A percentile compares a stretch with the other conserved stretches of the same genome.
These are phyloP conservation scores for Tulasnella sp. DNA, from an alignment of 768 basidiomycete species.

Conservation along the genomic window DNA sequence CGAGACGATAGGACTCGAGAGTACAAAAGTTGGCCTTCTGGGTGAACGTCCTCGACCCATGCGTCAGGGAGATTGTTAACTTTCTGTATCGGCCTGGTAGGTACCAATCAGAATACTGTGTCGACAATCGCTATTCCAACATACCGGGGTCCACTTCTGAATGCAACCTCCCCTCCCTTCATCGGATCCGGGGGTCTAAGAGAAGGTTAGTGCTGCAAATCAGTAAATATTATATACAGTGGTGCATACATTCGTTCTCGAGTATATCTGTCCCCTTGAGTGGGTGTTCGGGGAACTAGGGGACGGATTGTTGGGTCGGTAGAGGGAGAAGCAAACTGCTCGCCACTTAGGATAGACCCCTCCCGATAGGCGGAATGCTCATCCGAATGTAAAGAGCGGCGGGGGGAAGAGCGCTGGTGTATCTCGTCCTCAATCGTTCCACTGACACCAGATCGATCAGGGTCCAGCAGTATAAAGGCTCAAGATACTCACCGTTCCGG, in stretches of 20 bases:
- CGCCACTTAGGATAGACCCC: background rate
- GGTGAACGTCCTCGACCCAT: slow-evolving; percentile 2
- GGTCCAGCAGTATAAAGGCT: background rate
- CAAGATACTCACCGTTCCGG: background rate
- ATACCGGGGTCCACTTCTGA: background rate
- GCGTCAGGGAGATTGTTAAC: background rate
- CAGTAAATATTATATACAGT: background rate
- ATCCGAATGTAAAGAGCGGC: background rate
- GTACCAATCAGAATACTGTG: background rate
- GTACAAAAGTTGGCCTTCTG: slow-evolving; percentile 1
- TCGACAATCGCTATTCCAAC: background rate
- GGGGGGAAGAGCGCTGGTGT: background rate
- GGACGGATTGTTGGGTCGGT: background rate
- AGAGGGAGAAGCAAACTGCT: background rate
- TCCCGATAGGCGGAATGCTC: background rate
- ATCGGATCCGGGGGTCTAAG: background rate
- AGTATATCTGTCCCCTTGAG: slow-evolving; percentile 1
- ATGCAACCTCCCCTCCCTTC: background rate
- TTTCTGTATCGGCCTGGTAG: background rate
- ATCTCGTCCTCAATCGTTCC: background rate
- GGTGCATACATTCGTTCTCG: background rate
- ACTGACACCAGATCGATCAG: background rate
- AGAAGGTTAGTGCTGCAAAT: background rate
- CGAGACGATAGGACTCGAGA: background rate
- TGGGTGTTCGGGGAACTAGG: background rate